phyloP scores from a whole-genome alignment of 2,329 filamentous ascomycete species.

The Pleurostoma richardsiae region DNA sequence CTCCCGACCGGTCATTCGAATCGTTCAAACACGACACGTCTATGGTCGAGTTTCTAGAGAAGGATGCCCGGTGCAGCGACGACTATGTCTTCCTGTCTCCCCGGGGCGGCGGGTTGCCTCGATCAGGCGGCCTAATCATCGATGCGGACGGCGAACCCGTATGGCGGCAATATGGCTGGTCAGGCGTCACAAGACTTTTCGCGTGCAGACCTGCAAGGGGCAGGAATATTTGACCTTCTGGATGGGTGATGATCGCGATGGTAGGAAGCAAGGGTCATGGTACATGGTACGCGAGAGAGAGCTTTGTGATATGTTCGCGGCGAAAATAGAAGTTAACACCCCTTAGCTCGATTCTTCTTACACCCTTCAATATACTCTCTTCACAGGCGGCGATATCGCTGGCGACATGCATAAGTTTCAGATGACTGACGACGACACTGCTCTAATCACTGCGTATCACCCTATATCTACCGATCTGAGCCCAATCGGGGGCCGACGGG shows the following conservation, averaged over 20 bases:
- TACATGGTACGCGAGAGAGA: conserved; percentile 6
- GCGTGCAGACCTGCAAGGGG: conserved; percentile 23
- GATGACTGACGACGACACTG: conserved; percentile 32
- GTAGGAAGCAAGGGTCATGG: background rate
- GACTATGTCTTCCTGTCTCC: conserved; percentile 9
- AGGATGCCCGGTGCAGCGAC: conserved; percentile 9
- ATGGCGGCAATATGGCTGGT: conserved; percentile 12
- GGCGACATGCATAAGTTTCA: conserved; percentile 36
- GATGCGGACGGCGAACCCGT: conserved; percentile 17
- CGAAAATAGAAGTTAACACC: background rate
- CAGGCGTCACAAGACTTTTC: conserved; percentile 8
- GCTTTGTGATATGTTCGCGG: conserved; percentile 7
- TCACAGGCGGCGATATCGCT: conserved; percentile 18
- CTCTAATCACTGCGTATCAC: conserved; percentile 36
- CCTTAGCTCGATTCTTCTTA: background rate
- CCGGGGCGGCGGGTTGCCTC: conserved; percentile 8
- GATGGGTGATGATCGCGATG: conserved; percentile 10
- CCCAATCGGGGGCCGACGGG: conserved; percentile 20
- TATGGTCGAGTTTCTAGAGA: conserved; percentile 9
- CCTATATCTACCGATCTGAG: conserved; percentile 22
- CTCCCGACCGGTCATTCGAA: conserved; percentile 1
- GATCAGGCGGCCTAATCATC: conserved; percentile 15
- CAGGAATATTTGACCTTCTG: conserved; percentile 28
- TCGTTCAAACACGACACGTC: conserved; percentile 8
- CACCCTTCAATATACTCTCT: conserved; percentile 3